Percentiles rank a stretch among this genome's conserved stretches.
Conservation (phyloP, 192 early-diverging fungal species). For the Backusella parvicylindrica region DNA sequence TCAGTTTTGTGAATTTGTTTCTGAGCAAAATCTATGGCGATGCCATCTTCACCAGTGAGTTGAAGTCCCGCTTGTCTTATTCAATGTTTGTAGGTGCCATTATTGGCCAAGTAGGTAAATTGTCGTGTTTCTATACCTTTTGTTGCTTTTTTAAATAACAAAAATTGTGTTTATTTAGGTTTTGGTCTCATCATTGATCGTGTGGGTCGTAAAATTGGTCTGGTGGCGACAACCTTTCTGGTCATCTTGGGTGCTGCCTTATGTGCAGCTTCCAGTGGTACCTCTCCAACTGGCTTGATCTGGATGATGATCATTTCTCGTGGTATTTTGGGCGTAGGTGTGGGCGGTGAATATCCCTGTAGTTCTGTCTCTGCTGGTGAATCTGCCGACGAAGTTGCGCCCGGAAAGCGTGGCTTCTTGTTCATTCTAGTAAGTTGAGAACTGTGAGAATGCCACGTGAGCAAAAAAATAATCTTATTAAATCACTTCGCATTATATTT, state of each 20-base stretch:
- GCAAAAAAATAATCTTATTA: neutral
- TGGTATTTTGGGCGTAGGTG: slow-evolving; percentile 43
- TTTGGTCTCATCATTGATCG: slow-evolving; percentile 53
- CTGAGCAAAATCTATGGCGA: slow-evolving; percentile 42
- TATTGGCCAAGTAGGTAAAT: slow-evolving; percentile 44
- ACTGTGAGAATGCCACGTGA: neutral
- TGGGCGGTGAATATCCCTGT: slow-evolving; percentile 54
- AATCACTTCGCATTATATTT: neutral
- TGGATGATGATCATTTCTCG: slow-evolving; percentile 46
- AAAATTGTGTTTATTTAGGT: neutral
- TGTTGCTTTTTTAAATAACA: neutral
- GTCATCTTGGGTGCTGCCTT: slow-evolving; percentile 47
- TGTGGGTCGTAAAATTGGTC: slow-evolving; percentile 51
- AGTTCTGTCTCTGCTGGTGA: slow-evolving; percentile 51
- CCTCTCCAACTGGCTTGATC: slow-evolving; percentile 39
- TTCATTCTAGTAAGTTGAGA: slow-evolving; percentile 21
- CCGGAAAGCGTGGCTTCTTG: slow-evolving; percentile 30
- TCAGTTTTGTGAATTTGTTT: slow-evolving; percentile 47
- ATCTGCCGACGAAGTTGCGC: slow-evolving; percentile 46
- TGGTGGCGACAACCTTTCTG: slow-evolving; percentile 42
- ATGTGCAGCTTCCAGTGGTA: slow-evolving; percentile 36
- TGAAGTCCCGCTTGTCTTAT: slow-evolving; percentile 43
- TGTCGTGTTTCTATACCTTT: neutral
- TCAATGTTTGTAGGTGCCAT: slow-evolving; percentile 51
- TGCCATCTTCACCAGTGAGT: slow-evolving; percentile 30